Base-by-base conservation (phyloP, 441 rosid genomes). In the Breynia disticha region DNA sequence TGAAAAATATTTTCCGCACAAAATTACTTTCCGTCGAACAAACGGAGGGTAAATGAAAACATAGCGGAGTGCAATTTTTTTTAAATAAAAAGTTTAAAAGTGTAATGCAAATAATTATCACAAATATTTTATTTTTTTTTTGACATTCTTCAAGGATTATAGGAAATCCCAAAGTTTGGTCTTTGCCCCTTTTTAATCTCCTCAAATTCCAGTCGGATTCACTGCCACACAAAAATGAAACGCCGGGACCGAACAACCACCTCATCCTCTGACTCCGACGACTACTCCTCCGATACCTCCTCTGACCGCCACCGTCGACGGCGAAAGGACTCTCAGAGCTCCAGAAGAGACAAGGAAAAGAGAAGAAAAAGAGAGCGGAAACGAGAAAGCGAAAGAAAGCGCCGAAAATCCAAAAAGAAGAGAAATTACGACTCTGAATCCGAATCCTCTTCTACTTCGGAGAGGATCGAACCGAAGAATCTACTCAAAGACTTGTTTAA, bases 281-380 rank as follows among this genome's bases (percentile, higher is more conserved):
- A 75, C 17, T n/a, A n/a, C n/a, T n/a, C n/a, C n/a, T 83, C 88
- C 0, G 82, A 80, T 44, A 64, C 69, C 7, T 74, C 79, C n/a
- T 55, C 69, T 11, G 68, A 72, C 56, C 73, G 62, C 11, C 16
- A 52, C 10, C 42, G 55, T 47, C 64, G 75, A 56, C 55, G 65
- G 45, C 69, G 72, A 35, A 80, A 46, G 61, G 71, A 67, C 63
- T 59, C 69, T 32, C 72, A 67, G 19, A 70, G 62, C 59, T 79
- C 81, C 5, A 76, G 79, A 74, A 75, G 75, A 53, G 84, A 80
- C 74, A 81, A 69, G 62, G 76, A 71, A 35, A 76, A 63, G 73
- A 73, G 68, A 59, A 67, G 75, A 49, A 77, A 54, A 63, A 61
- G 55, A 56, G 68, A 66, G 57, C 68, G 66, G 35, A 54, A 53